Conservation (phyloP, 2,329 filamentous ascomycete genomes). For the Alternaria alternata region DNA sequence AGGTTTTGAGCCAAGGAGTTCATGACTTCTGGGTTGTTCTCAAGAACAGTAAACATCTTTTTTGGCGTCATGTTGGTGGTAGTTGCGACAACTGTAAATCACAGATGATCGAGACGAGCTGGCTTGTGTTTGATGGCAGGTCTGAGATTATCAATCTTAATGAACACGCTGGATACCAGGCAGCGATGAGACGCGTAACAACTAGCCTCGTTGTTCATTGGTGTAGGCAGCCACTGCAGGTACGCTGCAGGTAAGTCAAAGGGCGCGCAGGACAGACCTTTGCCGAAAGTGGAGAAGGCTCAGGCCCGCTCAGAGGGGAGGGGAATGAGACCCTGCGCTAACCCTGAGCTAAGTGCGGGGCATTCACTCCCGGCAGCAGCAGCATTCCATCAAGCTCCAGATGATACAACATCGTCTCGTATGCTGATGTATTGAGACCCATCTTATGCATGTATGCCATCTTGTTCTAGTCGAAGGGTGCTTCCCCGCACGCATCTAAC, state of each 20-base stretch:
- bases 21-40: conserved; percentile 66
- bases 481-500: not conserved
- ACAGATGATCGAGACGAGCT: not conserved
- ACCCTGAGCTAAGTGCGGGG: conserved; percentile 12
- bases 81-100: not conserved
- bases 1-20: conserved; percentile 59
- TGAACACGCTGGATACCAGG: conserved; percentile 4
- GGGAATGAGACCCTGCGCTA: conserved; percentile 24
- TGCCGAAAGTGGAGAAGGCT: not conserved
- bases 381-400: not conserved
- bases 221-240: conserved; percentile 6
- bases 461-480: not conserved
- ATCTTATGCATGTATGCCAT: not conserved
- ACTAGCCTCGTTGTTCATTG: not conserved
- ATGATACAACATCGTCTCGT: not conserved
- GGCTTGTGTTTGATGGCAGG: not conserved
- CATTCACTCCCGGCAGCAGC: not conserved
- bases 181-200: conserved; percentile 10
- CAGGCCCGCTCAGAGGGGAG: not conserved
- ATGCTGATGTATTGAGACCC: not conserved
- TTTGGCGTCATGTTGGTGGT: conserved; percentile 21
- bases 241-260: not conserved
- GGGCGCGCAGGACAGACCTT: not conserved
- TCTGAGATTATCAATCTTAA: not conserved
- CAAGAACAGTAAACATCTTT: conserved; percentile 40